Base-by-base conservation (phyloP, 2,329 filamentous ascomycete species). In the Monilinia laxa region DNA sequence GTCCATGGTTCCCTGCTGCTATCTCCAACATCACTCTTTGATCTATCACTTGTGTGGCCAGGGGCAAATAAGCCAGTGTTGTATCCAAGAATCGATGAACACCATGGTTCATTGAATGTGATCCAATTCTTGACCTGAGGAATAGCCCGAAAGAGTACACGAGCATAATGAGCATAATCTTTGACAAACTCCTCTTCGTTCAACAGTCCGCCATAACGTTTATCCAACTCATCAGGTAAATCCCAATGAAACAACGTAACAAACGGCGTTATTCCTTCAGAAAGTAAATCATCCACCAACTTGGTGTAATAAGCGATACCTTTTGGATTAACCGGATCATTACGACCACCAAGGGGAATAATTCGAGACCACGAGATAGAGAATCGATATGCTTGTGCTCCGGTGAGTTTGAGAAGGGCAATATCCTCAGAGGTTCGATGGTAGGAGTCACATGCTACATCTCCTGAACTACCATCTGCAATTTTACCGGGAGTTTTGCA, bases 241-340 rank as follows among this genome's bases (percentile, higher is more conserved):
- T 96, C 92, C 92, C 92, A 96, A 79, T 96, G 92, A 78, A 90
- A 91, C 20, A 96, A 82, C 4, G 92, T 96, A 74, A 96, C 85
- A 77, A 95, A 87, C 1, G 92, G 92, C 28, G 83, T 85, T 74
- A 96, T 95, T 68, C 88, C 90, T 7, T 88, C 90, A 5, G 83
- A 90, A 55, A 90, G 82, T 60, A 96, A 83, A 74, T 91, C 90
- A 76, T 95, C 90, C 54, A 93, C 87, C 69, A 96, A 89, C 74
- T 88, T 87, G 75, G 87, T 82, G 78, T 96, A 96, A 80, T 91
- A 89, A 72, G 90, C 85, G 52, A 96, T 79, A 35, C 92, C 92
- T 67, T 85, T 84, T 74, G 91, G 83, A 80, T 96, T 96, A 79
- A 96, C 76, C 28, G 91, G 89, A 77, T 96, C 92, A 69, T 90